Conservation (phyloP, 129 eudicot genomes). For the Glebionis coronaria region DNA sequence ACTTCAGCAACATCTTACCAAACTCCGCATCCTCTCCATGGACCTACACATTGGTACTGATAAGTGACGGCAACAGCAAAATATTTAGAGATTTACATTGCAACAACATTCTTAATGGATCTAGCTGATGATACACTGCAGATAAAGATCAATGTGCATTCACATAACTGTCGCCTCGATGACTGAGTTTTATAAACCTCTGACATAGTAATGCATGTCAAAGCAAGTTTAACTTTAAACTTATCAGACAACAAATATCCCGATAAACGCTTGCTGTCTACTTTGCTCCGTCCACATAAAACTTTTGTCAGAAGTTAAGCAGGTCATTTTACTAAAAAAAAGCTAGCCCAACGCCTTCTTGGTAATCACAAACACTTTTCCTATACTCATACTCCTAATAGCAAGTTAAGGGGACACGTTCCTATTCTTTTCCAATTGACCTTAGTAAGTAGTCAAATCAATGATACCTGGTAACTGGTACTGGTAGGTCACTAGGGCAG, state of each 20-base stretch:
- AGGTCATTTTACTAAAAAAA: too few species aligned
- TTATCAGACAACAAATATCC: not conserved
- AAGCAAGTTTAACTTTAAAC: not conserved
- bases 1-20: conserved; percentile 61
- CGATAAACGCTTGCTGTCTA: not conserved
- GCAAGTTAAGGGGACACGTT: too few species aligned
- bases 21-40: conserved; percentile 38
- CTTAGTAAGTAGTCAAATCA: too few species aligned
- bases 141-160: not conserved
- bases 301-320: too few species aligned
- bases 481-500: too few species aligned
- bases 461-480: too few species aligned
- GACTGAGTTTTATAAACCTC: not conserved
- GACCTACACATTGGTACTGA: conserved; percentile 40
- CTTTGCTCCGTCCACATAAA: too few species aligned
- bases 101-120: not conserved
- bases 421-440: too few species aligned
- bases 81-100: not conserved
- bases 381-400: too few species aligned
- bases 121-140: not conserved
- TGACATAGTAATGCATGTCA: not conserved
- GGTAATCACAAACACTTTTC: too few species aligned
- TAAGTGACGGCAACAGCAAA: conserved; percentile 9
- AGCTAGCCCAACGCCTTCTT: too few species aligned
- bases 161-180: not conserved